Conservation (phyloP, 495 filamentous ascomycete species). For the Darksidea phi region DNA sequence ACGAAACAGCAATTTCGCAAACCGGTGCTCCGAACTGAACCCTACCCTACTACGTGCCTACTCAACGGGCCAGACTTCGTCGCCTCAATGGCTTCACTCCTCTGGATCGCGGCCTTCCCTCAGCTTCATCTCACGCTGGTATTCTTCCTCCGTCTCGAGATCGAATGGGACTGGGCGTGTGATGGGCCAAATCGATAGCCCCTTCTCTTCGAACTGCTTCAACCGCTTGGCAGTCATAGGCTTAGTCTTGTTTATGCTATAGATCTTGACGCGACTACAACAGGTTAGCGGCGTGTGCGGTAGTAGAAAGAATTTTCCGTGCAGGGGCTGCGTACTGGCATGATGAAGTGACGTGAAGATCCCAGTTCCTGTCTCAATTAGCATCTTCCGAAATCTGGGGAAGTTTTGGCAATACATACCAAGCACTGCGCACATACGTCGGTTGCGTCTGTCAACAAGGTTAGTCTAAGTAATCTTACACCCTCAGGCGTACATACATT, state of each 20-base stretch:
- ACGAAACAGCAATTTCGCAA: background rate
- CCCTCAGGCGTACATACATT: conserved; percentile 37
- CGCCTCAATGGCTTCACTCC: conserved; percentile 15
- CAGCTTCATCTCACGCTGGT: conserved; percentile 29
- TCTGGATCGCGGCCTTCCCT: conserved; percentile 32
- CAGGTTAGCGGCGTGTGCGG: background rate
- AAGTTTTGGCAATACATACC: conserved; percentile 20
- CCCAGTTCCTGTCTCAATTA: conserved; percentile 52
- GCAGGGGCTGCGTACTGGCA: conserved; percentile 46
- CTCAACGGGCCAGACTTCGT: background rate
- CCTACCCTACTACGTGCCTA: background rate
- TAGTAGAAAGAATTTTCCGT: background rate
- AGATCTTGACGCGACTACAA: conserved; percentile 54
- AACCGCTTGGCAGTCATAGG: conserved; percentile 52
- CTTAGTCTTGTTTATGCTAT: conserved; percentile 59
- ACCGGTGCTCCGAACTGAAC: background rate
- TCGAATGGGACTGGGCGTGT: conserved; percentile 36
- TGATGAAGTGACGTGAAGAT: conserved; percentile 64
- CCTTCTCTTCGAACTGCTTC: conserved; percentile 50
- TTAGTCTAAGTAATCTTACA: background rate
- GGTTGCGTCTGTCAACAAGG: conserved; percentile 44
- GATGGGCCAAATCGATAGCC: conserved; percentile 37
- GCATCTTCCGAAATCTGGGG: background rate
- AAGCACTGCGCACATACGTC: conserved; percentile 45
- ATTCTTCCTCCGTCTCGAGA: conserved; percentile 36